A percentile compares a stretch with the other conserved stretches of the same genome.
Conservation (phyloP, 768 basidiomycete genomes). For the Trametes punicea region DNA sequence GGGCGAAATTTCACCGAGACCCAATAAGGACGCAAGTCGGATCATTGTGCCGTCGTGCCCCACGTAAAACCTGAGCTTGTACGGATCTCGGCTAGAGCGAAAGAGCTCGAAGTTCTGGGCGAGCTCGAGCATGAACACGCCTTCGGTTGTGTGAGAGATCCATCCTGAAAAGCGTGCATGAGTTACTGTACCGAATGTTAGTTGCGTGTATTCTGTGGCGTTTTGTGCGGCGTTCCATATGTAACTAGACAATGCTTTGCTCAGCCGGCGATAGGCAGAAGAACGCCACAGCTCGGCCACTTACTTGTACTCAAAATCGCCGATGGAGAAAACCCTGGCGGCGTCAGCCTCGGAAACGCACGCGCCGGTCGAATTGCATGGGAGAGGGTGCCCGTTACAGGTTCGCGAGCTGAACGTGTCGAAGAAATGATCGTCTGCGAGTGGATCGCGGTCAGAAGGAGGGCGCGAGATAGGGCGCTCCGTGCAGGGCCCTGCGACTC, state of each 20-base stretch:
- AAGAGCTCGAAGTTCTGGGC: conserved; percentile 38
- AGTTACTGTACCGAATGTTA: conserved; percentile 39
- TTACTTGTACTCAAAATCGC: conserved; percentile 41
- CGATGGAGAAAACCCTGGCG: conserved; percentile 33
- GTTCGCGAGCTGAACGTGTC: conserved; percentile 50
- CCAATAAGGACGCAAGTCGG: conserved; percentile 37
- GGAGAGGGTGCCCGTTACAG: conserved; percentile 42
- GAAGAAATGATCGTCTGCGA: conserved; percentile 47
- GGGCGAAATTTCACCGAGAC: conserved; percentile 32
- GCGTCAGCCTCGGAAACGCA: conserved; percentile 42
- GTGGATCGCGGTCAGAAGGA: not conserved
- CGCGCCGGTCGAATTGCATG: conserved; percentile 39
- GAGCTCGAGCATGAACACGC: conserved; percentile 46
- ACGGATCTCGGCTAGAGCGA: conserved; percentile 30
- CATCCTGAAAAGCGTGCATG: not conserved
- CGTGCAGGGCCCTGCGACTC: conserved; percentile 18
- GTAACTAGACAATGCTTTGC: conserved; percentile 33
- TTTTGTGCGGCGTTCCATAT: conserved; percentile 48
- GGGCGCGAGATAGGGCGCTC: not conserved
- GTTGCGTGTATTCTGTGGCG: conserved; percentile 40
- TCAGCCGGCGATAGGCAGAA: not conserved
- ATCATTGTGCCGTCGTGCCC: conserved; percentile 50
- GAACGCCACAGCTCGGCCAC: conserved; percentile 9
- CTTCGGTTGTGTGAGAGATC: conserved; percentile 25
- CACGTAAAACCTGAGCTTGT: conserved; percentile 41